Evolutionary conservation across 164 flowering plant genomes (phyloP), one percentile per base, ranked within the genome.

Genomic region (Stephania cephalantha): DNA sequence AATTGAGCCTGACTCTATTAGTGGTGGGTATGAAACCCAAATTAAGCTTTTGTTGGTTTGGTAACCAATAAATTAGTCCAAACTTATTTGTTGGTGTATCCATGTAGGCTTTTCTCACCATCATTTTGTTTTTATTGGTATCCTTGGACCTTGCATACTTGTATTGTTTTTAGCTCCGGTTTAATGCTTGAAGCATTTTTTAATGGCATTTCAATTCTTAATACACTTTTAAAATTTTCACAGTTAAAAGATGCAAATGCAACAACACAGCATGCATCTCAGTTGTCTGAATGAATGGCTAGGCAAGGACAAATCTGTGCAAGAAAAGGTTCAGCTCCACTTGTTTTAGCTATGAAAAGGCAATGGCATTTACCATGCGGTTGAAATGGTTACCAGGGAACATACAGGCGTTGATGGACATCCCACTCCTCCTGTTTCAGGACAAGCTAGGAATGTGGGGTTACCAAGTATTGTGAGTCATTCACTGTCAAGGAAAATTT

Each of bases 1-100:
- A 66, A 73, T 94, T 64, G 98, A 94, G 81, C 97, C 98, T 70
- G 94, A 94, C 81, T 94, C 98, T 7, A 90, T 94, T 31, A 92
- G 97, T 85, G 97, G 97, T 35, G 97, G 97, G 98, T 91, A 88
- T 76, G 81, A 66, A 48, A 29, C 29, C 44, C 7, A 58, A 42
- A 8, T n/a, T 35, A 31, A 35, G 30, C 63, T 18, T 17, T 35
- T 35, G 48, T 42, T 17, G 22, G 25, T 25, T 25, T 25, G 25
- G 25, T 17, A 20, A 25, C 13, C 2, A 50, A 50, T 8, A 50
- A 50, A 50, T 8, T 50, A 50, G 15, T 15, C 13, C 55, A 50
- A 50, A 9, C 15, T 50, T 50, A 3, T 50, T 50, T 50, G 55
- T 15, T 35, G 15, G 55, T 50, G 3, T 50, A 35, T 35, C 55